Evolutionary conservation across 2,329 filamentous ascomycete genomes (phyloP).

Genomic region (Nothopassalora personata): DNA sequence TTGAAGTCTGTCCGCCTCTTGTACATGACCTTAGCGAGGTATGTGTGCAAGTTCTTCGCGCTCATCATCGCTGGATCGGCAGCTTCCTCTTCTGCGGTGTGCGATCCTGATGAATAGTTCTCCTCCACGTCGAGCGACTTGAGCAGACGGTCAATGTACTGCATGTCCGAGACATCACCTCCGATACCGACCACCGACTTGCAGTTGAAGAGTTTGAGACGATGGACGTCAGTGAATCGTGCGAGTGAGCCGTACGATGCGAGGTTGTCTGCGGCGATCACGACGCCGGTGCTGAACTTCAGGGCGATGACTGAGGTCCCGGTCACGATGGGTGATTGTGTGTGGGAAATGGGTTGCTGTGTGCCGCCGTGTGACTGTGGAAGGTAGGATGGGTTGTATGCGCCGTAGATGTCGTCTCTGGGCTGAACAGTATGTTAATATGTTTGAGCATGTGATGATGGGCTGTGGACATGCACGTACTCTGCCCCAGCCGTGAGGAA

Average conservation of each 20-base stretch:
- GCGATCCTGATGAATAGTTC: conserved; percentile 61
- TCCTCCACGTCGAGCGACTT: conserved; percentile 81
- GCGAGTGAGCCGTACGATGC: conserved; percentile 94
- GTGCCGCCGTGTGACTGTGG: conserved; percentile 49
- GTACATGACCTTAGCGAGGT: conserved; percentile 94
- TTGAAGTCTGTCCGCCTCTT: conserved; percentile 91
- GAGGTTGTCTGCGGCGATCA: conserved; percentile 94
- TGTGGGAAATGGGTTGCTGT: conserved; percentile 67
- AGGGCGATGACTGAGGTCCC: conserved; percentile 92
- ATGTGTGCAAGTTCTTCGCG: conserved; percentile 93
- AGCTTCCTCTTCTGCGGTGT: conserved; percentile 69
- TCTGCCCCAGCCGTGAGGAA: conserved; percentile 61
- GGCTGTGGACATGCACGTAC: conserved; percentile 40
- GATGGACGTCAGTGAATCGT: conserved; percentile 94
- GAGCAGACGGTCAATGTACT: conserved; percentile 91
- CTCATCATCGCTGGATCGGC: conserved; percentile 53
- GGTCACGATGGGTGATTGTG: conserved; percentile 88
- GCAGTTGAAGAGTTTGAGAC: conserved; percentile 81
- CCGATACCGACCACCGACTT: conserved; percentile 86
- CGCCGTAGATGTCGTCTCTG: conserved; percentile 92
- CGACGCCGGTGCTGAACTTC: conserved; percentile 94
- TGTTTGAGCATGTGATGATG: conserved; percentile 22
- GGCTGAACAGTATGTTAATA: conserved; percentile 57
- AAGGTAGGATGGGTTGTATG: conserved; percentile 85
- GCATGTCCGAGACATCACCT: conserved; percentile 98